Evolutionary conservation across 1,139 yeast genomes (phyloP).

Genomic region (Protomyces lactucae-debilis): DNA sequence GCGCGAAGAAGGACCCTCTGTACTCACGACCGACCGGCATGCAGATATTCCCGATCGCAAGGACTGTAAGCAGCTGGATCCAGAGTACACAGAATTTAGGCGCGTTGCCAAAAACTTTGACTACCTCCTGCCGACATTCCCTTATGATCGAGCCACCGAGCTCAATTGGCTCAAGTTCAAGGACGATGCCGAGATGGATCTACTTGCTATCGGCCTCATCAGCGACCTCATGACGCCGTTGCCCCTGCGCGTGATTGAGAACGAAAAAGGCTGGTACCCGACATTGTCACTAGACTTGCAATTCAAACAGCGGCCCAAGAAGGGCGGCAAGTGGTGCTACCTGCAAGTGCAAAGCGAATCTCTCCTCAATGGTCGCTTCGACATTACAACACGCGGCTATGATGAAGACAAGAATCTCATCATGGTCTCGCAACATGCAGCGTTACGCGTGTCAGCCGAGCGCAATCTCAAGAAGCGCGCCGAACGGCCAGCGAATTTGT

Average conservation of each 20-base stretch:
- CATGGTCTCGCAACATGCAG: slow-evolving; percentile 15
- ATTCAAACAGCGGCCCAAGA: slow-evolving; percentile 11
- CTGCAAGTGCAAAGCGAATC: slow-evolving; percentile 17
- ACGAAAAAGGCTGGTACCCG: slow-evolving; percentile 19
- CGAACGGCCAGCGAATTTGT: not conserved
- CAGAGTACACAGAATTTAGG: slow-evolving; percentile 11
- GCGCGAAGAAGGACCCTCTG: slow-evolving; percentile 6
- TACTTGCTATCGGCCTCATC: slow-evolving; percentile 16
- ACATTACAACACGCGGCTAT: slow-evolving; percentile 19
- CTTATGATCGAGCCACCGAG: slow-evolving; percentile 3
- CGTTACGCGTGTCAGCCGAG: slow-evolving; percentile 12
- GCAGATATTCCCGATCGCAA: not conserved
- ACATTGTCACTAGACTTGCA: slow-evolving; percentile 21
- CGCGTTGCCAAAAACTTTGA: slow-evolving; percentile 19
- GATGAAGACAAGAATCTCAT: slow-evolving; percentile 10
- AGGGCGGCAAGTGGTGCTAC: slow-evolving; percentile 3
- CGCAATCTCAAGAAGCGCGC: slow-evolving; percentile 12
- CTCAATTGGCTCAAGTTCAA: slow-evolving; percentile 18
- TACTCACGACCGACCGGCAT: slow-evolving; percentile 3
- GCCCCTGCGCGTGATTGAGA: slow-evolving; percentile 13
- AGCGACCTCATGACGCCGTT: slow-evolving; percentile 23
- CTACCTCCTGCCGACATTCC: slow-evolving; percentile 5
- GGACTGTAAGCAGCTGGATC: slow-evolving; percentile 2
- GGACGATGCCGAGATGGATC: slow-evolving; percentile 16
- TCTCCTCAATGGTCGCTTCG: slow-evolving; percentile 14